Evolutionary conservation across 192 early-diverging fungal genomes (phyloP).

Genomic region (Phycomyces nitens): DNA sequence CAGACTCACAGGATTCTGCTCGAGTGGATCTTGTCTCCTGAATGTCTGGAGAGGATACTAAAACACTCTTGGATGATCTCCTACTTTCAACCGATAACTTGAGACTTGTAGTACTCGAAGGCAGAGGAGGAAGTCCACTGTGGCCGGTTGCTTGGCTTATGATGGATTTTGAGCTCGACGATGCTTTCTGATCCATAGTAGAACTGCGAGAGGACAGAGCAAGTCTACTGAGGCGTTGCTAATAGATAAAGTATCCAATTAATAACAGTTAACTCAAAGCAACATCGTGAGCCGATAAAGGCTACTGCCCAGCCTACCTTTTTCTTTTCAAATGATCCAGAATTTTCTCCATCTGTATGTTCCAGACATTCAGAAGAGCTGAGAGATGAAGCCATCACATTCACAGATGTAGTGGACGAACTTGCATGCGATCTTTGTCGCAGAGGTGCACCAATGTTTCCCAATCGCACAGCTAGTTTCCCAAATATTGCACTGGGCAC

Average conservation of each 20-base stretch:
- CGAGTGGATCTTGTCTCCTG: background rate
- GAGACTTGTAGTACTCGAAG: background rate
- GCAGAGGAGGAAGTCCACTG: background rate
- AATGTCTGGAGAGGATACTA: background rate
- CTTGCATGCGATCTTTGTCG: background rate
- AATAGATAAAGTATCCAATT: background rate
- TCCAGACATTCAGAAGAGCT: background rate
- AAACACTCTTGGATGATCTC: background rate
- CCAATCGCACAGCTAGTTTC: slow-evolving; percentile 11
- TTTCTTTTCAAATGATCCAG: background rate
- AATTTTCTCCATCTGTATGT: background rate
- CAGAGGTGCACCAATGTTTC: slow-evolving; percentile 4
- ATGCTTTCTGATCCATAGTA: background rate
- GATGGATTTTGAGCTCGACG: background rate
- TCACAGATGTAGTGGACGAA: background rate
- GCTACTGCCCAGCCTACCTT: background rate
- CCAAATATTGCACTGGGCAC: slow-evolving; percentile 4
- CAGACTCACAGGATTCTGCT: background rate
- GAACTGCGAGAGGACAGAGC: background rate
- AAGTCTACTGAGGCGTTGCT: background rate
- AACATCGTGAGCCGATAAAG: background rate
- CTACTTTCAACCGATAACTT: background rate
- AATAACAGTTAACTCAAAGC: background rate
- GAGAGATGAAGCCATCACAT: background rate
- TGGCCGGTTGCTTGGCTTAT: background rate